Evolutionary conservation across 345 rosid species (phyloP).

Genomic region (Cardamine resedifolia): DNA sequence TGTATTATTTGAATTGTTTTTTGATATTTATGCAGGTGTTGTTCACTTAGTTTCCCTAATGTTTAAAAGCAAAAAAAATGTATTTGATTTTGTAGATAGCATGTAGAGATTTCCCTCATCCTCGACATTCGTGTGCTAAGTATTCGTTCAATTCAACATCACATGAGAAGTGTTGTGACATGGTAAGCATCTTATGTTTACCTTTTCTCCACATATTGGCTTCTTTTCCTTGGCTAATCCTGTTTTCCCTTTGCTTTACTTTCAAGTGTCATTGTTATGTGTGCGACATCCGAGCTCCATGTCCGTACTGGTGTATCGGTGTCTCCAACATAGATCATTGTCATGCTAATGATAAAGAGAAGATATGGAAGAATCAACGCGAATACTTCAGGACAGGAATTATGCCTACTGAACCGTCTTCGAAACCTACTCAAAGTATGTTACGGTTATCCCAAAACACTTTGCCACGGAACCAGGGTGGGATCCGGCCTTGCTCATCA

Average conservation of each 20-base stretch:
- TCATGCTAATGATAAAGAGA: conserved; percentile 74
- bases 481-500: conserved; percentile 50
- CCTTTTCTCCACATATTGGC: background rate
- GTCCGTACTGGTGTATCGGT: conserved; percentile 61
- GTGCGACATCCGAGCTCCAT: conserved; percentile 81
- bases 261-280: conserved; percentile 88
- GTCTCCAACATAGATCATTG: conserved; percentile 55
- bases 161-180: conserved; percentile 57
- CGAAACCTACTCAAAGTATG: conserved; percentile 24
- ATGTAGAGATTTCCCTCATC: conserved; percentile 89
- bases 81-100: conserved; percentile 59
- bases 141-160: conserved; percentile 59
- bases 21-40: conserved; percentile 13
- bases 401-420: conserved; percentile 30
- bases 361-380: conserved; percentile 59
- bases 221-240: background rate
- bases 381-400: conserved; percentile 44
- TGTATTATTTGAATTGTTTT: background rate
- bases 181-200: conserved; percentile 44
- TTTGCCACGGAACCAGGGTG: conserved; percentile 27
- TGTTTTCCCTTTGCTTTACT: background rate
- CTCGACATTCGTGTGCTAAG: conserved; percentile 73
- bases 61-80: background rate
- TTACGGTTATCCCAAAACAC: conserved; percentile 18
- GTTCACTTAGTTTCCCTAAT: conserved; percentile 6